Base-by-base conservation (phyloP, 1,284 basidiomycete species). In the Cryptococcus sp. region DNA sequence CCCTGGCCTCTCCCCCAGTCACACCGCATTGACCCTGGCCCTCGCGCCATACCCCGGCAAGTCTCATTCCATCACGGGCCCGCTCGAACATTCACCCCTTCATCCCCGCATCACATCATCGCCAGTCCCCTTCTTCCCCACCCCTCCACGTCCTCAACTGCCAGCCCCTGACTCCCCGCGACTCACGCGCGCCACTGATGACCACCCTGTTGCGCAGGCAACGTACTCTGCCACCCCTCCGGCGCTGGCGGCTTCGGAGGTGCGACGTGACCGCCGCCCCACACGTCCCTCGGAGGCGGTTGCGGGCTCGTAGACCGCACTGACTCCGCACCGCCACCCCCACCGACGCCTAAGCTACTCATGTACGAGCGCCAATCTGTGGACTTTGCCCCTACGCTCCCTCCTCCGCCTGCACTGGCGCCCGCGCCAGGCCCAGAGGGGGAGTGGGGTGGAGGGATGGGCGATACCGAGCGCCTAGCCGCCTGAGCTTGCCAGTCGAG, bases 351-450 rank as follows among this genome's bases (percentile, higher is more conserved):
- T 15, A 71, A 39, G 46, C 51, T 62, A 18, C 61, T 52, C 63
- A 76, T 69, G 53, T 74, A 76, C 21, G 63, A 63, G 39, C 62
- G 61, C 73, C 73, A 76, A 56, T 70, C 44, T 33, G 28, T 33
- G 59, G 35, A 23, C 42, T 53, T 51, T 20, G 57, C 50, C 37
- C 28, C 28, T 9, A 33, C 28, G 9, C 28, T 33, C 28, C 28
- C 28, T 33, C 28, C 28, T 33, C 5, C 28, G 9, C 28, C 28
- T 33, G 5, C 28, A 38, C 46, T 15, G 12, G 21, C 18, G 53
- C 18, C 40, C 48, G 52, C 49, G 52, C 35, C 18, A 24, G 36
- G 44, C 40, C 13, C 16, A 53, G 35, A 54, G 40, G 37, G 43
- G 46, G 44, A 24, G 37, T 39, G 20, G 37, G 43, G n/a, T 13